Evolutionary conservation across 257 asterid species (phyloP).

Genomic region (Euphrasia confusa): DNA sequence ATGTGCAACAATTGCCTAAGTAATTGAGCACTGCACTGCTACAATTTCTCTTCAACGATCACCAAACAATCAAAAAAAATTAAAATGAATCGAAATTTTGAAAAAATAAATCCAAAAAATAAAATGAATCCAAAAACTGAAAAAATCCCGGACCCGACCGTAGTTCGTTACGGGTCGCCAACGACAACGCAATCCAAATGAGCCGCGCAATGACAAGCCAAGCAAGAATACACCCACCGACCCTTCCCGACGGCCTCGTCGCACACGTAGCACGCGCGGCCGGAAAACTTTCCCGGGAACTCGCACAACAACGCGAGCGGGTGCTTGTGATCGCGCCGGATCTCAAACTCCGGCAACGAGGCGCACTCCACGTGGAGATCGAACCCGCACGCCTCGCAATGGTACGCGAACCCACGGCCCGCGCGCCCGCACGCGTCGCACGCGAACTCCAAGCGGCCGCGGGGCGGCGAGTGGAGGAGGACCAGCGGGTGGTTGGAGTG

Average conservation of each 20-base stretch:
- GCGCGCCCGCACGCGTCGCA: constrained; percentile 48
- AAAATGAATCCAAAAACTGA: too few species aligned
- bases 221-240: constrained; percentile 35
- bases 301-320: constrained; percentile 26
- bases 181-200: constrained; percentile 34
- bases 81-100: too few species aligned
- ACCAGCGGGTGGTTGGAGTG: constrained; percentile 43
- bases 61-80: too few species aligned
- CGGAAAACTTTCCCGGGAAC: constrained; percentile 10
- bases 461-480: constrained; percentile 42
- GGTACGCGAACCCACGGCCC: constrained; percentile 45
- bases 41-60: too few species aligned
- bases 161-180: neutral
- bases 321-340: constrained; percentile 30
- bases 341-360: constrained; percentile 37
- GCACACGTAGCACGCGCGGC: constrained; percentile 28
- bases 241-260: constrained; percentile 17
- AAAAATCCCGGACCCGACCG: too few species aligned
- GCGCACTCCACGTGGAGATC: constrained; percentile 51
- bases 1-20: too few species aligned
- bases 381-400: constrained; percentile 35
- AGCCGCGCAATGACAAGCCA: constrained; percentile 29
- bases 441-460: constrained; percentile 35
- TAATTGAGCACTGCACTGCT: too few species aligned
- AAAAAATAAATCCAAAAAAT: too few species aligned